phyloP scores from a whole-genome alignment of 2,329 filamentous ascomycete species.

The Rhinocladiella mackenziei region DNA sequence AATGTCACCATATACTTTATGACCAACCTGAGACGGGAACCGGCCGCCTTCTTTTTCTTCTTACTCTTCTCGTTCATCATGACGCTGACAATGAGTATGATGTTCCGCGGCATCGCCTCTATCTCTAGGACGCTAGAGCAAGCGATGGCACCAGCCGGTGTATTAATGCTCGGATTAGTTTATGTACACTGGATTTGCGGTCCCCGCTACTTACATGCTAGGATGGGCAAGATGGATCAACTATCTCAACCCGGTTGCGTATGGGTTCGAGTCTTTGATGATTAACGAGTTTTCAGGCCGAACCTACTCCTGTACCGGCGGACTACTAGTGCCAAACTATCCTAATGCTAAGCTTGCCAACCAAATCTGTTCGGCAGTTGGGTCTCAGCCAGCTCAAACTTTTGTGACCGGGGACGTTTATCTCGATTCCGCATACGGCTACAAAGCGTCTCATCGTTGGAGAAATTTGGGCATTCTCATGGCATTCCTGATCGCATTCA shows the following conservation, averaged over 20 bases:
- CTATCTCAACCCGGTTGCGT: slow-evolving; percentile 63
- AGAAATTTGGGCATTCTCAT: slow-evolving; percentile 66
- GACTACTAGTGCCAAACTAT: slow-evolving; percentile 58
- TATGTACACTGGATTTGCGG: slow-evolving; percentile 65
- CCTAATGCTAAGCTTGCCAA: slow-evolving; percentile 41
- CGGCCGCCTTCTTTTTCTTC: slow-evolving; percentile 82
- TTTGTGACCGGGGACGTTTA: slow-evolving; percentile 59
- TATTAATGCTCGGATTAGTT: slow-evolving; percentile 55
- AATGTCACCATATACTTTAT: slow-evolving; percentile 83
- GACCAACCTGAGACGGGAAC: slow-evolving; percentile 70
- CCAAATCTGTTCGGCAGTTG: slow-evolving; percentile 40
- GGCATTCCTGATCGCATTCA: slow-evolving; percentile 61
- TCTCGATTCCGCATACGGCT: slow-evolving; percentile 53
- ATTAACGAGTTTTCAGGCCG: slow-evolving; percentile 57
- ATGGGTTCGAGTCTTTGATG: slow-evolving; percentile 61
- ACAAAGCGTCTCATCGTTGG: slow-evolving; percentile 58
- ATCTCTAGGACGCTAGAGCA: slow-evolving; percentile 63
- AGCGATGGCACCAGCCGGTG: slow-evolving; percentile 55
- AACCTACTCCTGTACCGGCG: slow-evolving; percentile 53
- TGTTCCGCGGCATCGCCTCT: slow-evolving; percentile 66
- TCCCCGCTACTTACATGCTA: slow-evolving; percentile 56
- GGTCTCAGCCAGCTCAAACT: slow-evolving; percentile 52
- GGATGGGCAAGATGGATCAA: slow-evolving; percentile 66
- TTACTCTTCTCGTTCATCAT: slow-evolving; percentile 62
- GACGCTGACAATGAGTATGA: slow-evolving; percentile 50